phyloP scores from a whole-genome alignment of 1,284 basidiomycete genomes.

The Uromyces viciae-fabae region DNA sequence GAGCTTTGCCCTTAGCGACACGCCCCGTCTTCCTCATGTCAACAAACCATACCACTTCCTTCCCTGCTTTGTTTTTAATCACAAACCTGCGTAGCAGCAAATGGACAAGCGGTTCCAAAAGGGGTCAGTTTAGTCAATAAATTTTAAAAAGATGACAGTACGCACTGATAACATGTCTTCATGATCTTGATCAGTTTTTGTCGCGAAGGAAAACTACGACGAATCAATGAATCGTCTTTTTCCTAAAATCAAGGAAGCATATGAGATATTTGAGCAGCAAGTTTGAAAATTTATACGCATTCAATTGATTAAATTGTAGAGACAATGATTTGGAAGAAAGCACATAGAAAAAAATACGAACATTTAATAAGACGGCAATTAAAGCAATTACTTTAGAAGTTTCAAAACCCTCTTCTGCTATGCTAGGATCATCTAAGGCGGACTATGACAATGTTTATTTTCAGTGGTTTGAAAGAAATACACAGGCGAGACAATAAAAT shows the following conservation, averaged over 20 bases:
- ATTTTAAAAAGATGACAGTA: not conserved
- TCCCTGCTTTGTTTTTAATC: slow-evolving; percentile 36
- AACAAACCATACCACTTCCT: slow-evolving; percentile 39
- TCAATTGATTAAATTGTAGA: not conserved
- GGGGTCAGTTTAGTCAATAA: too few relatives aligned
- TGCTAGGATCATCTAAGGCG: slow-evolving; percentile 12
- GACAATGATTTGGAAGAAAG: not conserved
- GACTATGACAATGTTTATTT: not conserved
- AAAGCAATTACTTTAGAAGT: slow-evolving; percentile 42
- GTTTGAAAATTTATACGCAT: too few relatives aligned
- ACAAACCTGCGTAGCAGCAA: slow-evolving; percentile 17
- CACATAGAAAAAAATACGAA: not conserved
- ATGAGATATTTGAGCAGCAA: too few relatives aligned
- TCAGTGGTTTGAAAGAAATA: not conserved
- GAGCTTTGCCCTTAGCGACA: slow-evolving; percentile 38
- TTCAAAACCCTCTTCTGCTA: slow-evolving; percentile 32
- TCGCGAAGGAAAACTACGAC: slow-evolving; percentile 23
- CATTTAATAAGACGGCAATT: slow-evolving; percentile 31
- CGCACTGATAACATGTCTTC: slow-evolving; percentile 41
- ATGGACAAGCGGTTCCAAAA: too few relatives aligned
- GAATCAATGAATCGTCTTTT: not conserved
- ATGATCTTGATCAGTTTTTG: slow-evolving; percentile 37
- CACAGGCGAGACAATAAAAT: not conserved
- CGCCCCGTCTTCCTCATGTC: slow-evolving; percentile 43
- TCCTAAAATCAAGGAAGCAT: not conserved